Conservation (phyloP, 1,139 yeast species). For the Scheffersomyces illinoinensis region DNA sequence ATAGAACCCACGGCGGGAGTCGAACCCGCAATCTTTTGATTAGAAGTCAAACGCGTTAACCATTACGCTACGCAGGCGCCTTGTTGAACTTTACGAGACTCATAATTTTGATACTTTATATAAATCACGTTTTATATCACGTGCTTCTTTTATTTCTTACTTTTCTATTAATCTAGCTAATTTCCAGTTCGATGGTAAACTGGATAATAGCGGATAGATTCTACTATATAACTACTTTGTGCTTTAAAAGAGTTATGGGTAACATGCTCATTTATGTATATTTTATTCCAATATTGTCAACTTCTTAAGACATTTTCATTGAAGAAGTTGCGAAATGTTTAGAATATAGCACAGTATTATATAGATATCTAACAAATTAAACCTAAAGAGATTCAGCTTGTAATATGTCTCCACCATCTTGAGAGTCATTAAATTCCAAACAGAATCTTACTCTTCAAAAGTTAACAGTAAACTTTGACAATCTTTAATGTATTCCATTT, state of each 20-base stretch:
- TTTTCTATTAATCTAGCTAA: no score
- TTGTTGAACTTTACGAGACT: background rate
- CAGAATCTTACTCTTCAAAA: background rate
- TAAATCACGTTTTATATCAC: background rate
- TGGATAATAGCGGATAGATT: no score
- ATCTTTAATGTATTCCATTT: background rate
- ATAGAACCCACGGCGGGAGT: no score
- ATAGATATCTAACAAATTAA: background rate
- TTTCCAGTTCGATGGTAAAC: no score
- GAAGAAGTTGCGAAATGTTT: background rate
- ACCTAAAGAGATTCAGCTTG: no score
- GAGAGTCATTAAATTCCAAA: background rate
- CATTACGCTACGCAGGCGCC: conserved; percentile 18
- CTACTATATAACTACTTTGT: no score
- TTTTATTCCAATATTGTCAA: background rate
- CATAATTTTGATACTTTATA: background rate
- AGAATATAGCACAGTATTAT: background rate
- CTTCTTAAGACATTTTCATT: no score
- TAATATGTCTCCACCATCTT: background rate
- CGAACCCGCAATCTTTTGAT: no score
- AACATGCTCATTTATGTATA: background rate
- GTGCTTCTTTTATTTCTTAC: background rate
- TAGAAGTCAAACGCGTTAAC: no score
- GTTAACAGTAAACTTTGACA: background rate
- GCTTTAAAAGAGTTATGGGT: no score